Conservation (phyloP, 768 basidiomycete genomes). For the Mycena amicta region DNA sequence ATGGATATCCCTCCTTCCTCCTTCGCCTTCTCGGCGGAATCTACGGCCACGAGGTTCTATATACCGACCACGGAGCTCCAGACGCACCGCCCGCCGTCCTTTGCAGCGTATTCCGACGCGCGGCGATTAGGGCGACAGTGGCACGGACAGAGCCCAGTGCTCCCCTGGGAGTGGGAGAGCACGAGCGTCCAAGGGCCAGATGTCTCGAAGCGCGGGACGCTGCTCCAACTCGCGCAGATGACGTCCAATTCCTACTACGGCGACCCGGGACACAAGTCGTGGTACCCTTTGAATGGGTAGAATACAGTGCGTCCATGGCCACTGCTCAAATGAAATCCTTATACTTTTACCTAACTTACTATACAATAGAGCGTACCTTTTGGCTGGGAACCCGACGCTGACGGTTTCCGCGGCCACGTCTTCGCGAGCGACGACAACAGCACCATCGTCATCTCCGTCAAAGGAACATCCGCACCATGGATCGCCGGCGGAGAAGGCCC, state of each 20-base stretch:
- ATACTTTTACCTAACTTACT: too few relatives aligned
- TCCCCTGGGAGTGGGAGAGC: conserved; percentile 60
- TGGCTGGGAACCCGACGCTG: conserved; percentile 89
- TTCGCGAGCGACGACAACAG: conserved; percentile 84
- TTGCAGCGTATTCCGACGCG: conserved; percentile 37
- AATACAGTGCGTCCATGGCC: conserved; percentile 42
- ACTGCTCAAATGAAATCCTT: not conserved
- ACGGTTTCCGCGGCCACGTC: conserved; percentile 90
- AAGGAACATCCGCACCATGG: conserved; percentile 87
- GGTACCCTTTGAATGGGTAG: conserved; percentile 65
- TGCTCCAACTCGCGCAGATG: conserved; percentile 87
- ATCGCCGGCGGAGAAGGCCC: conserved; percentile 73
- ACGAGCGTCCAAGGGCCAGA: conserved; percentile 71
- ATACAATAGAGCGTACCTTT: conserved; percentile 59
- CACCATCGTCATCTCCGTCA: conserved; percentile 86
- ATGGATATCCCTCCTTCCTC: conserved; percentile 47
- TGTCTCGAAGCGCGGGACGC: conserved; percentile 68
- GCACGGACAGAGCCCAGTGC: conserved; percentile 40
- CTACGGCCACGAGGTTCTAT: too few relatives aligned
- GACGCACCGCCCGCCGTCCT: conserved; percentile 52
- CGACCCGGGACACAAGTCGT: conserved; percentile 50
- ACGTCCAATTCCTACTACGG: conserved; percentile 78
- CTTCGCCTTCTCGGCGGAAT: conserved; percentile 37
- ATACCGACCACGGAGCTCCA: conserved; percentile 42
- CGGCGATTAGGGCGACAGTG: conserved; percentile 40